Percentiles rank a stretch among this genome's conserved stretches.
Evolutionary conservation across 176 grass and related monocot species (phyloP).

Genomic region (Carex kokanica): DNA sequence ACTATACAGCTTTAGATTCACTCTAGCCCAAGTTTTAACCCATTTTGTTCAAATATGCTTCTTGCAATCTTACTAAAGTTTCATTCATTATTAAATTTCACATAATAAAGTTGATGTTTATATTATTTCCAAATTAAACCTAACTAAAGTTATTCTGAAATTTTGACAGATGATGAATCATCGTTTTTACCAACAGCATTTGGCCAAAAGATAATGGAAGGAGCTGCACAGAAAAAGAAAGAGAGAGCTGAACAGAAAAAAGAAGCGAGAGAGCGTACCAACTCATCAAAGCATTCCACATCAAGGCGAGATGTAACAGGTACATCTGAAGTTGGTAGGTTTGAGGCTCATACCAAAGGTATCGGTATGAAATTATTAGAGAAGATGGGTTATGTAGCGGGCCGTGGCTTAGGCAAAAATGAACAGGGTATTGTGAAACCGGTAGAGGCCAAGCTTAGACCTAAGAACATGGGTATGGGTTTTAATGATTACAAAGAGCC

Average conservation of each 20-base stretch:
- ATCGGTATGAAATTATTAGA: constrained; percentile 38
- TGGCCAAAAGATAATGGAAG: constrained; percentile 53
- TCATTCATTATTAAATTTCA: background rate
- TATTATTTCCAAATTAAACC: background rate
- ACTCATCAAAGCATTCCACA: background rate
- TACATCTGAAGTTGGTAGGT: constrained; percentile 11
- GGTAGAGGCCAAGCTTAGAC: constrained; percentile 28
- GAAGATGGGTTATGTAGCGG: constrained; percentile 62
- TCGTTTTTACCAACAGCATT: constrained; percentile 48
- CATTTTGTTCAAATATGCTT: background rate
- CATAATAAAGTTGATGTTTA: background rate
- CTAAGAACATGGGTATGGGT: constrained; percentile 45
- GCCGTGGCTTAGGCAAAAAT: constrained; percentile 57
- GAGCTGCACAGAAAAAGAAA: constrained; percentile 55
- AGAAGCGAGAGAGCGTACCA: constrained; percentile 32
- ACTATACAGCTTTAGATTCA: background rate
- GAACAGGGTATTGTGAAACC: constrained; percentile 53
- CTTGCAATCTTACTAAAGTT: background rate
- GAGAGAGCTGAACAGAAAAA: constrained; percentile 57
- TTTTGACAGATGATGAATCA: constrained; percentile 18
- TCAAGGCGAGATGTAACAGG: constrained; percentile 32
- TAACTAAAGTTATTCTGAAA: background rate
- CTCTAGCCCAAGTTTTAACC: background rate
- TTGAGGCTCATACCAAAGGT: constrained; percentile 20
- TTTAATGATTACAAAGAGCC: constrained; percentile 40